Percentiles rank a stretch among this genome's conserved stretches.
phyloP scores from a whole-genome alignment of 805 yeast species.

The Candida rishiriensis region DNA sequence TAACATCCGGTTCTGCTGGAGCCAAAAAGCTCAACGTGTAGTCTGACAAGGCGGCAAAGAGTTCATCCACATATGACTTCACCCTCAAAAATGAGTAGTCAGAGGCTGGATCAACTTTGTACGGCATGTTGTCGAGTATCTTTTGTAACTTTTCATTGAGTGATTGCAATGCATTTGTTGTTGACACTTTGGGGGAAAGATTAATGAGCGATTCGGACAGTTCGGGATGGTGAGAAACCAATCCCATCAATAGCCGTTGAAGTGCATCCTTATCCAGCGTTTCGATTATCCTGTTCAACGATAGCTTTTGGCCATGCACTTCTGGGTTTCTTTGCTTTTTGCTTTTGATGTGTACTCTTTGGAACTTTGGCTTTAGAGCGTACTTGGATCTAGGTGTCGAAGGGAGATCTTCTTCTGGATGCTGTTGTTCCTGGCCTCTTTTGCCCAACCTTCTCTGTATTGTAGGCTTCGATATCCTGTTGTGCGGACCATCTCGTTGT shows the following conservation, averaged over 20 bases:
- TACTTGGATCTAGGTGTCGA: slow-evolving; percentile 2
- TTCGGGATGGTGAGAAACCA: slow-evolving; percentile 62
- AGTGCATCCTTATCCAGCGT: slow-evolving; percentile 57
- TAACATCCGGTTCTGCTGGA: slow-evolving; percentile 55
- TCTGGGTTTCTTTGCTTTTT: slow-evolving; percentile 35
- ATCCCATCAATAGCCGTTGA: slow-evolving; percentile 44
- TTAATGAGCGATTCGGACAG: slow-evolving; percentile 45
- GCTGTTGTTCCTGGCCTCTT: slow-evolving; percentile 12
- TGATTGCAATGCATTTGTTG: slow-evolving; percentile 45
- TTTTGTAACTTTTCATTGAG: slow-evolving; percentile 42
- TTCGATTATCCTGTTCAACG: slow-evolving; percentile 62
- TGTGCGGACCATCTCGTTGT: slow-evolving; percentile 8
- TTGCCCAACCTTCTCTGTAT: slow-evolving; percentile 13
- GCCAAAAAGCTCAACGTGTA: slow-evolving; percentile 70
- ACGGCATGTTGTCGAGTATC: slow-evolving; percentile 57
- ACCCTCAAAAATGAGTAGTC: slow-evolving; percentile 78
- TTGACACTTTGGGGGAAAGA: slow-evolving; percentile 55
- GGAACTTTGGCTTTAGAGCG: slow-evolving; percentile 5
- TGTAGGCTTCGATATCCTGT: slow-evolving; percentile 12
- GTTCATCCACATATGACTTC: slow-evolving; percentile 61
- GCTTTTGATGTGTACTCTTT: slow-evolving; percentile 5
- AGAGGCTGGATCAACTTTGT: slow-evolving; percentile 64
- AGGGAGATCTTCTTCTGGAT: slow-evolving; percentile 9
- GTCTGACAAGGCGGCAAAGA: slow-evolving; percentile 67
- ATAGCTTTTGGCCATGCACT: slow-evolving; percentile 55